Base-by-base conservation (phyloP, 257 asterid genomes). In the Solanum bulbocastanum region DNA sequence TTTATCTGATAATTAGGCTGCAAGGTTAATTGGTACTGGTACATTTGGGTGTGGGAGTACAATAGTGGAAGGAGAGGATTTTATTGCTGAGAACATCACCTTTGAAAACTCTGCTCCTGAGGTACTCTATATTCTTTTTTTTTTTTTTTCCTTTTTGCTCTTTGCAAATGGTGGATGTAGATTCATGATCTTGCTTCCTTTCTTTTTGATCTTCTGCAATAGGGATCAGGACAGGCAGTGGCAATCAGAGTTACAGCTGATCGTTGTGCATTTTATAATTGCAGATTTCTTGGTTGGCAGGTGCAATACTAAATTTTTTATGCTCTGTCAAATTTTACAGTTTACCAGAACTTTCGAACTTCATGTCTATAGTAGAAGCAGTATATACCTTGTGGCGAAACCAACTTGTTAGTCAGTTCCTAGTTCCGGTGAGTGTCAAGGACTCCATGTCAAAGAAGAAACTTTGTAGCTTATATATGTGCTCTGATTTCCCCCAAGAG, bases 141-240 rank as follows among this genome's bases (percentile, higher is more conserved):
- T 52, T 7, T 1, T 69, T 68, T 49, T 52, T 62, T 60, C 42
- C 15, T 7, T n/a, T 3, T 46, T 10, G 40, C 5, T 49, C 42
- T 46, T 30, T 30, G 39, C 42, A 81, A 5, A 81, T 81, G 85
- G 20, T 81, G 23, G 30, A 30, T 46, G 85, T 16, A 44, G 44
- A 18, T 83, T 32, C 74, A 37, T 86, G 30, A 30, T 1, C 23
- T 11, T 42, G 58, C 66, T 20, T 16, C 74, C 68, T 90, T 27
- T 81, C 15, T 52, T 90, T 22, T 36, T 9, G 85, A 16, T 46
- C 15, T 72, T 40, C 81, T 37, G 15, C 18, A 72, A 10, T 65
- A 96, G 99, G 99, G 98, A 32, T 96, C 99, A 27, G 98, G 98
- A 35, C 99, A 97, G 90, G 99, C 99, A 60, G 99, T 95, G 92